Conservation (phyloP, 140 eudicot species). For the Anethum foeniculum region DNA sequence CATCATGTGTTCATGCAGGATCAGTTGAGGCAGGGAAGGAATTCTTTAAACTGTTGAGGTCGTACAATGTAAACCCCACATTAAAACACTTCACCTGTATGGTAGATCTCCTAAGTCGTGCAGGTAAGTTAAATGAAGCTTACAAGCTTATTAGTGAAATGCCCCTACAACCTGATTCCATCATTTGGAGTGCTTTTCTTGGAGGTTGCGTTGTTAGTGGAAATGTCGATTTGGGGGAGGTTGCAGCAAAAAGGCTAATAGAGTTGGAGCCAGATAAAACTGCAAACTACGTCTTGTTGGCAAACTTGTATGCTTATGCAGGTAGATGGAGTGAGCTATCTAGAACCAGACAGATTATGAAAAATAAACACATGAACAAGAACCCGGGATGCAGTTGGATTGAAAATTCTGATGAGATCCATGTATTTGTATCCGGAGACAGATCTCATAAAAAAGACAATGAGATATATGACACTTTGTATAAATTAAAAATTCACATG, state of each 20-base stretch:
- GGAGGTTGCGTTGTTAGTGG: slow-evolving; percentile 43
- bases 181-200: slow-evolving; percentile 48
- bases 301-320: slow-evolving; percentile 45
- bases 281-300: slow-evolving; percentile 35
- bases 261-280: slow-evolving; percentile 33
- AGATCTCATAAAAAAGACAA: slow-evolving; percentile 32
- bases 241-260: slow-evolving; percentile 40
- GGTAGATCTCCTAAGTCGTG: slow-evolving; percentile 46
- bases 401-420: slow-evolving; percentile 34
- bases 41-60: slow-evolving; percentile 27
- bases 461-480: slow-evolving; percentile 32
- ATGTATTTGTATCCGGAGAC: slow-evolving; percentile 34
- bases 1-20: slow-evolving; percentile 45
- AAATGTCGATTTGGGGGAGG: slow-evolving; percentile 30
- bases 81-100: slow-evolving; percentile 46
- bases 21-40: slow-evolving; percentile 26
- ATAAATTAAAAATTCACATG: slow-evolving; percentile 23
- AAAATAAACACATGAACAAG: slow-evolving; percentile 27
- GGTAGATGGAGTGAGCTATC: slow-evolving; percentile 36
- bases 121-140: slow-evolving; percentile 33
- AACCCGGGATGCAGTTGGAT: slow-evolving; percentile 53
- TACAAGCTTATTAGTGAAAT: slow-evolving; percentile 21
- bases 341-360: slow-evolving; percentile 27
- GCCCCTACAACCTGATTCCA: slow-evolving; percentile 39
- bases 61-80: slow-evolving; percentile 25